Conservation (phyloP, 2,329 filamentous ascomycete species). For the Arthrobotrys entomopaga region DNA sequence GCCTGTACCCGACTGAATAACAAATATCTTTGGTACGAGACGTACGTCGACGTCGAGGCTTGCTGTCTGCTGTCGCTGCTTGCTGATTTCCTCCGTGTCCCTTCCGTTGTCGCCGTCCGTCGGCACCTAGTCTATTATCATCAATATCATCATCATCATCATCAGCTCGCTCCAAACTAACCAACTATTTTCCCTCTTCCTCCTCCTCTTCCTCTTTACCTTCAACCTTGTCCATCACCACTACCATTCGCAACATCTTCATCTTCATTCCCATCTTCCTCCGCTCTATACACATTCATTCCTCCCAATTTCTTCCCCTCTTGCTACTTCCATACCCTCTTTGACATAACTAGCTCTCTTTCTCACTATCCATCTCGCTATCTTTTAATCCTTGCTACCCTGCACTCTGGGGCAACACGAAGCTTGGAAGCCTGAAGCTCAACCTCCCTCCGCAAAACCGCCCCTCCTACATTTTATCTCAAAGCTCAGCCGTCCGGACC, state of each 20-base stretch:
- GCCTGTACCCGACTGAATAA: too few relatives aligned
- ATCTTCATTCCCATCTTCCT: neutral
- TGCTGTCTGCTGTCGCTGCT: too few relatives aligned
- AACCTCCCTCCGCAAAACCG: constrained; percentile 2
- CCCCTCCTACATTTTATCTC: neutral
- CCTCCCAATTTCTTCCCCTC: neutral
- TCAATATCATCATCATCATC: too few relatives aligned
- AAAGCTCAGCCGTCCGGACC: constrained; percentile 7
- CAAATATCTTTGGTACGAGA: too few relatives aligned
- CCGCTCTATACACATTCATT: neutral
- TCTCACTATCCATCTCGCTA: neutral
- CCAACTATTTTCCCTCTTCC: neutral
- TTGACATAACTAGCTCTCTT: neutral
- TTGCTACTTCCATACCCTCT: neutral
- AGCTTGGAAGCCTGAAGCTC: constrained; percentile 20
- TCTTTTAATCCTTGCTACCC: constrained; percentile 8
- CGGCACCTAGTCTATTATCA: too few relatives aligned
- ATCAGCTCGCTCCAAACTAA: neutral
- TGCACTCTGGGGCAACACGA: constrained; percentile 24
- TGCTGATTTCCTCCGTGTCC: neutral
- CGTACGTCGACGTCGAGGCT: too few relatives aligned
- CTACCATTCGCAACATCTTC: neutral
- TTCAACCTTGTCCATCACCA: neutral
- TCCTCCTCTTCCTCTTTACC: neutral
- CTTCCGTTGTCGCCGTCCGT: neutral